A percentile compares a stretch with the other conserved stretches of the same genome.
phyloP scores from a whole-genome alignment of 495 filamentous ascomycete genomes.

The Penicillium canescens region DNA sequence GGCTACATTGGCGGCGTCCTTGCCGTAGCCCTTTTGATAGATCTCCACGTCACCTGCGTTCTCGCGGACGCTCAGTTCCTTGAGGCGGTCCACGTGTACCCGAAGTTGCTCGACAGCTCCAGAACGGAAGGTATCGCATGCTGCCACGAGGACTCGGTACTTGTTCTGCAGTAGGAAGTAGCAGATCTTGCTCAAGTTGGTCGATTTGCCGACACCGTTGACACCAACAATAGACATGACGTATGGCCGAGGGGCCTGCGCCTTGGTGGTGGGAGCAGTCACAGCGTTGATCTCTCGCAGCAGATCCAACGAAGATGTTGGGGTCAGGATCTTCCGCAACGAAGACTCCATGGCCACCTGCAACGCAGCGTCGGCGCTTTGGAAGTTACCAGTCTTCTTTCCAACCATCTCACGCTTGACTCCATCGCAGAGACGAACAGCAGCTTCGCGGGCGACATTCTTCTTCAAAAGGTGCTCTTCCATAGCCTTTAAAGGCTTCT shows the following conservation, averaged over 20 bases:
- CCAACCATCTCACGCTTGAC: conserved; percentile 88
- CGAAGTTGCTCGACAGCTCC: conserved; percentile 96
- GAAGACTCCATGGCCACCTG: conserved; percentile 85
- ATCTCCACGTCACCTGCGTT: conserved; percentile 77
- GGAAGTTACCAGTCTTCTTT: conserved; percentile 89
- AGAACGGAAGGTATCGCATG: conserved; percentile 96
- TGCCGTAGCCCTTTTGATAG: conserved; percentile 96
- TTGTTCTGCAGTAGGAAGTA: conserved; percentile 97
- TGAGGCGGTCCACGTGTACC: conserved; percentile 88
- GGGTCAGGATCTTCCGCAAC: conserved; percentile 90
- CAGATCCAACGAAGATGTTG: conserved; percentile 90
- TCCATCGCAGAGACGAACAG: conserved; percentile 84
- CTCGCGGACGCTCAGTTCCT: conserved; percentile 79
- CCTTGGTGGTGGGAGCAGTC: conserved; percentile 56
- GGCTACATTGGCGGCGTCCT: conserved; percentile 93
- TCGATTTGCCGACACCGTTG: conserved; percentile 97
- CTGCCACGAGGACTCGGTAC: conserved; percentile 91
- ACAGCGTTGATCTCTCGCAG: conserved; percentile 87
- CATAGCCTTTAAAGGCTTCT: conserved; percentile 93
- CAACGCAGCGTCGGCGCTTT: conserved; percentile 84
- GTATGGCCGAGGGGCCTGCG: conserved; percentile 71
- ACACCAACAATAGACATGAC: conserved; percentile 98
- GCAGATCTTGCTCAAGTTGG: conserved; percentile 93
- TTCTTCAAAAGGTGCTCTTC: conserved; percentile 92
- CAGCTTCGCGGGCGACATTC: conserved; percentile 94